These are phyloP conservation scores for Bipolaris sorokiniana DNA, from an alignment of 2,329 filamentous ascomycete genomes.

Conservation along the genomic window DNA sequence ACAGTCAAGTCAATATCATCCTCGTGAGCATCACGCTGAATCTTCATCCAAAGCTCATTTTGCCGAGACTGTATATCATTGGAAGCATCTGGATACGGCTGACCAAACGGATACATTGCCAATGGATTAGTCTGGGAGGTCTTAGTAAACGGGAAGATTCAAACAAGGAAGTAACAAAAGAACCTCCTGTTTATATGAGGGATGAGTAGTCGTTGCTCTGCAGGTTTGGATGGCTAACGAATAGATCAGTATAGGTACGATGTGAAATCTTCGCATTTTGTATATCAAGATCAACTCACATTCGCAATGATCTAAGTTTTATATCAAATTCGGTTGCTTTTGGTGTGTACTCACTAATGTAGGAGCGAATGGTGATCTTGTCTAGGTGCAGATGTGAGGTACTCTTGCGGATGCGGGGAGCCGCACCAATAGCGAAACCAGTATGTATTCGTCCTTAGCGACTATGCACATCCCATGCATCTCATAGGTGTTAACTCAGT, in stretches of 20 bases:
- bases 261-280: not conserved
- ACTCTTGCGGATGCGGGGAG: not conserved
- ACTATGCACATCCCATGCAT: too few species aligned
- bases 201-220: not conserved
- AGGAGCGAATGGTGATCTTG: not conserved
- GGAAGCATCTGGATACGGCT: not conserved
- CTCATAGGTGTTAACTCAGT: too few species aligned
- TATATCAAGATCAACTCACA: too few species aligned
- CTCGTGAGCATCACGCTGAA: conserved; percentile 20
- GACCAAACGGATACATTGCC: conserved; percentile 6
- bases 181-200: not conserved
- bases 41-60: conserved; percentile 12
- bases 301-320: not conserved
- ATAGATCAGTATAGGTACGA: not conserved
- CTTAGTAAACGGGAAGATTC: not conserved
- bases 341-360: not conserved
- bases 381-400: not conserved
- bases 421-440: not conserved
- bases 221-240: not conserved
- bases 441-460: too few species aligned
- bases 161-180: too few species aligned
- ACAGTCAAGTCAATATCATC: conserved; percentile 36
- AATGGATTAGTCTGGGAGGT: not conserved
- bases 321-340: not conserved
- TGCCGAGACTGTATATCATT: conserved; percentile 1